phyloP scores from a whole-genome alignment of 768 basidiomycete genomes.

The Leucosporidium scottii region DNA sequence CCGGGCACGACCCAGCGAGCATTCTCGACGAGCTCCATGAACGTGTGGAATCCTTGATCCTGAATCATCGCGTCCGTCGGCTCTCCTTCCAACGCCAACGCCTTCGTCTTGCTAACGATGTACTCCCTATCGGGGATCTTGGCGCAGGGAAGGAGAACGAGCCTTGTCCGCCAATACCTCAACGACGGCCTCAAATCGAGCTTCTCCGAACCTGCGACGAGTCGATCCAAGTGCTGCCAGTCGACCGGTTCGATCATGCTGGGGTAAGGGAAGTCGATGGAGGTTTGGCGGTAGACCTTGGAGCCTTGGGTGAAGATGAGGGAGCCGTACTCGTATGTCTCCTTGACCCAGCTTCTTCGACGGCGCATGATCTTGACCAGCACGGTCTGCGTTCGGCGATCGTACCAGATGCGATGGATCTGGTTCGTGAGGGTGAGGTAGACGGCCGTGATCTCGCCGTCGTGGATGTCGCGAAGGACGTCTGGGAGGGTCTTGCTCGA shows the following conservation, averaged over 20 bases:
- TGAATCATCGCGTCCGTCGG: slow-evolving; percentile 81
- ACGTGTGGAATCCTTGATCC: slow-evolving; percentile 79
- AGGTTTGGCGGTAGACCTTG: slow-evolving; percentile 4
- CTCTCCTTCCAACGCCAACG: slow-evolving; percentile 53
- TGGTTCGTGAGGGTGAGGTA: slow-evolving; percentile 93
- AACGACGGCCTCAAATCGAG: slow-evolving; percentile 68
- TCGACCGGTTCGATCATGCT: slow-evolving; percentile 35
- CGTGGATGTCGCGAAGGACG: slow-evolving; percentile 37
- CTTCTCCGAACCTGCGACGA: slow-evolving; percentile 55
- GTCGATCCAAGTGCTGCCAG: slow-evolving; percentile 40
- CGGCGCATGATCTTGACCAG: slow-evolving; percentile 80
- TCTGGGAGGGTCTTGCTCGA: slow-evolving; percentile 38
- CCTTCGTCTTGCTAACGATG: slow-evolving; percentile 43
- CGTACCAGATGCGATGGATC: slow-evolving; percentile 85
- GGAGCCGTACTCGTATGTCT: slow-evolving; percentile 70
- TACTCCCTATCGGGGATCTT: slow-evolving; percentile 51
- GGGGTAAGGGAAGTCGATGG: slow-evolving; percentile 29
- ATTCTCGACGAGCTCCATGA: slow-evolving; percentile 79
- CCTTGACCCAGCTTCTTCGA: slow-evolving; percentile 48
- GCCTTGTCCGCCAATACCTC: slow-evolving; percentile 88
- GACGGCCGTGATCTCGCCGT: slow-evolving; percentile 52
- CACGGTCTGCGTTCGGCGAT: slow-evolving; percentile 65
- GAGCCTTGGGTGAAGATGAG: slow-evolving; percentile 64
- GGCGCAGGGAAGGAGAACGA: slow-evolving; percentile 79
- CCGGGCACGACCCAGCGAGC: slow-evolving; percentile 68